Evolutionary conservation across 148 eudicot genomes (phyloP).

Genomic region (Chenopodium album): DNA sequence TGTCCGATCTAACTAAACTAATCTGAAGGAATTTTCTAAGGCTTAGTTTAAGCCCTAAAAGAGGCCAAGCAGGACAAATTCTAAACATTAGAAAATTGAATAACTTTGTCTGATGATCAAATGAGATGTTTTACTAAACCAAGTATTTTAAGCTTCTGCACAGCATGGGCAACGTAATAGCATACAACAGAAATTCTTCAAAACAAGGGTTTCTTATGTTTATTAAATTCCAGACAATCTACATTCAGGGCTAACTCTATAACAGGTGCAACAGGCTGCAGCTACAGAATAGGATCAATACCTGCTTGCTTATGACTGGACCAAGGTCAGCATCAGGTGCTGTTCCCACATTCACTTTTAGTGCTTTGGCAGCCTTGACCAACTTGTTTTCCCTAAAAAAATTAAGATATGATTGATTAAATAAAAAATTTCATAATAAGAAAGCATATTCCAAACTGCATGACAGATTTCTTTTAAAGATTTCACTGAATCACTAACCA

Average conservation of each 20-base stretch:
- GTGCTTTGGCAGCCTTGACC: constrained; percentile 76
- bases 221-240: background rate
- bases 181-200: background rate
- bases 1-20: too few relatives aligned
- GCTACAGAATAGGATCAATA: constrained; percentile 17
- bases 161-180: background rate
- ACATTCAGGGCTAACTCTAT: background rate
- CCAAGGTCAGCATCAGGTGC: constrained; percentile 97
- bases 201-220: background rate
- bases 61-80: too few relatives aligned
- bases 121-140: background rate
- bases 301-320: constrained; percentile 97
- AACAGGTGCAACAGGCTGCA: constrained; percentile 1
- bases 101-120: background rate
- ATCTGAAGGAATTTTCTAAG: too few relatives aligned
- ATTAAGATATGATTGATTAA: background rate
- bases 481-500: background rate
- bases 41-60: too few relatives aligned
- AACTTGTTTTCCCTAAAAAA: constrained; percentile 78
- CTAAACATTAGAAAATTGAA: too few relatives aligned
- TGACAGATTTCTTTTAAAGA: background rate
- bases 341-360: constrained; percentile 86
- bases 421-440: background rate
- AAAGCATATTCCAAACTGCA: background rate
- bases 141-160: background rate